Base-by-base conservation (phyloP, 2,329 filamentous ascomycete species). In the Colletotrichum sp. region DNA sequence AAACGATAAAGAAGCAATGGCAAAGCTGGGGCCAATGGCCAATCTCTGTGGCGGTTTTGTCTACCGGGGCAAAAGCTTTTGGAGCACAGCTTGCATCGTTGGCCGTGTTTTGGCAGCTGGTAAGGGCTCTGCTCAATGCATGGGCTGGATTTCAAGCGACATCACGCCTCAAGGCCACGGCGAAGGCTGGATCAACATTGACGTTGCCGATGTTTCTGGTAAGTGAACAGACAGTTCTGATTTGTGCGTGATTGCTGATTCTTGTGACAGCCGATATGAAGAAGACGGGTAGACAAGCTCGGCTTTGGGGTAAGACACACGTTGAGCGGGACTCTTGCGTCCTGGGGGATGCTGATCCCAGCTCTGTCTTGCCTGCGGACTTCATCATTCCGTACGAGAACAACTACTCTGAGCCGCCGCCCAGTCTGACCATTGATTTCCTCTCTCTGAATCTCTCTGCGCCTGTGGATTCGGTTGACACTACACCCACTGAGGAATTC, bases 141-240 rank as follows among this genome's bases (percentile, higher is more conserved):
- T 94, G 91, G 92, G 92, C 68, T 93, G 92, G 92, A 87, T 94
- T 69, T 93, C 91, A 13, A 92, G 90, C 34, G 89, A 92, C 69
- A 86, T 93, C 21, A 80, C 88, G 3, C 92, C 92, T 0, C 81
- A 85, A 14, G 89, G 87, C 0, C 79, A 89, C 18, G 84, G 83
- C 8, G 89, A 92, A 63, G 90, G 91, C 12, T 93, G 92, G 90
- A 82, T 92, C 21, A 89, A 91, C 72, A 87, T 93, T 63, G 88
- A 91, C 26, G 88, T 89, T 16, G 88, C 91, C 68, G 86, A 90
- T 68, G 85, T 91, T 30, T 82, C 85, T 55, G 89, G 90, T 90
- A 84, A 84, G 87, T 79, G 59, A 66, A 16, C 14, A 10, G 13
- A 4, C 7, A 18, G 24, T 26, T 24, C 28, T 48, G 12, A 26